Conservation (phyloP, 2,329 filamentous ascomycete species). For the Lachnellula willkommii region DNA sequence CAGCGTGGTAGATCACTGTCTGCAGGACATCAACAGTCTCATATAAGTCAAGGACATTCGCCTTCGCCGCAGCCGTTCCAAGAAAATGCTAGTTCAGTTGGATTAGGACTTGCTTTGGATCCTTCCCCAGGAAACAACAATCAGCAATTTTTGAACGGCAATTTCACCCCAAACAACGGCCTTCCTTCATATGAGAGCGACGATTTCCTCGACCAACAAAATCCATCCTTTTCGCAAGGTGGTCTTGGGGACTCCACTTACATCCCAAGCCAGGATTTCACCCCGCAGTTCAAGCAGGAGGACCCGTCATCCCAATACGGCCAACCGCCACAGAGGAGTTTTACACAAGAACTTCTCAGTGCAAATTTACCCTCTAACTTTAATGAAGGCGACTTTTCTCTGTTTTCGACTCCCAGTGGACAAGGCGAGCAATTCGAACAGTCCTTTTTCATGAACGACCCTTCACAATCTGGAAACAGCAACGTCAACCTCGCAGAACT, state of each 20-base stretch:
- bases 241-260: conserved; percentile 23
- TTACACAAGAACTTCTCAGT: conserved; percentile 43
- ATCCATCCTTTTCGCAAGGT: conserved; percentile 25
- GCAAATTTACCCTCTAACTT: conserved; percentile 48
- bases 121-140: conserved; percentile 37
- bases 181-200: conserved; percentile 31
- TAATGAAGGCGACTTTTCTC: conserved; percentile 54
- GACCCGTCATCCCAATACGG: conserved; percentile 30
- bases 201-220: conserved; percentile 43
- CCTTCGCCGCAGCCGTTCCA: conserved; percentile 51
- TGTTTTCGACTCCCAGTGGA: conserved; percentile 54
- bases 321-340: conserved; percentile 44
- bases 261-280: conserved; percentile 25
- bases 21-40: conserved; percentile 48
- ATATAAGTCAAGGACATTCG: conserved; percentile 66
- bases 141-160: conserved; percentile 43
- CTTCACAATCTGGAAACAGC: conserved; percentile 37
- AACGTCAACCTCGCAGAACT: conserved; percentile 42
- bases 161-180: conserved; percentile 30
- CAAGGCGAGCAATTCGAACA: conserved; percentile 54
- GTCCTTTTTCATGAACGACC: conserved; percentile 54
- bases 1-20: conserved; percentile 60
- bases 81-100: conserved; percentile 45
- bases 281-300: conserved; percentile 31
- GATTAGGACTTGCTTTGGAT: conserved; percentile 54